Evolutionary conservation across 768 basidiomycete species (phyloP), one percentile per base, ranked within the genome.

Genomic region (Rhizopogon vulgaris): DNA sequence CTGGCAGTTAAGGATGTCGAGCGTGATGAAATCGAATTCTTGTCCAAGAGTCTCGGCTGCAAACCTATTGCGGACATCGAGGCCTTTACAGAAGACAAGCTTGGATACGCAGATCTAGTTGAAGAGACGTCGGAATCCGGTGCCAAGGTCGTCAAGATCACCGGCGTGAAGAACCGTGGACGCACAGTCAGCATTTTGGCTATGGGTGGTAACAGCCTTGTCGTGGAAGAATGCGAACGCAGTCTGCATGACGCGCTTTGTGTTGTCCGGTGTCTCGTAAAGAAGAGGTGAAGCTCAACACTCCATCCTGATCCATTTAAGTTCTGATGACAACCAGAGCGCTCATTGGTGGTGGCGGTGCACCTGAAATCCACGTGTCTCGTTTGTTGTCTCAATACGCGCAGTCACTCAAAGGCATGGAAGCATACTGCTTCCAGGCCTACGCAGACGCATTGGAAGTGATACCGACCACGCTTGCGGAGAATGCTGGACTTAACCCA

Each of bases 211-310:
- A 99, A 97, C 73, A 79, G 79, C 53, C 78, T 99, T 41, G 94
- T 99, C 0, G 82, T 98, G 46, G 96, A 98, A 67, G 96, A 99
- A 70, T 90, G 87, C 60, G 96, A 97, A 74, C 85, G 96, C 51
- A 94, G 91, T 79, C 73, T 99, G 60, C 96, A 99, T 70, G 96
- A 99, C 66, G 95, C 96, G 0, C 80, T 98, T n/a, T 98, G 96
- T 66, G 96, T 99, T 28, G 94, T 99, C 4, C 82, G 96, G 47
- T 99, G 96, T 74, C 78, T 99, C 48, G 94, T 99, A 42, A 98
- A 99, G 75, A 98, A 97, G 73, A 78, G 94, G 95, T 95, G 63
- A 49, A 82, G 65, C 1, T 38, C 40, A 30, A 3, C 27, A 18
- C 39, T 22, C 22, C 2, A 24, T 54, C 41, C 3, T 6, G 30